Percentiles rank a stretch among this genome's conserved stretches.
Conservation (phyloP, 2,329 filamentous ascomycete genomes). For the Fusarium sambucinum region DNA sequence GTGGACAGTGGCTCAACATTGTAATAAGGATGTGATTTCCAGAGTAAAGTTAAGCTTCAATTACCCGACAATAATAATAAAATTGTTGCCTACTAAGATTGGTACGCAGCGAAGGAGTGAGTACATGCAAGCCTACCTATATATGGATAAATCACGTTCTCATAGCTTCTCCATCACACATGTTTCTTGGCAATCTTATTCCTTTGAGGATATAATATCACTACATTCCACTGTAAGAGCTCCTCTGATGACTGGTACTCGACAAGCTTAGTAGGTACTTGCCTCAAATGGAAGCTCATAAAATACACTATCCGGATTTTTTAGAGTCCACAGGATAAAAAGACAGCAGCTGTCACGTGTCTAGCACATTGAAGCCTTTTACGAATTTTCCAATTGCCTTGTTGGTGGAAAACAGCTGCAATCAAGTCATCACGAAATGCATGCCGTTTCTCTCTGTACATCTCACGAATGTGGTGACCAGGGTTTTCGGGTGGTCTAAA, state of each 20-base stretch:
- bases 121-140: not conserved
- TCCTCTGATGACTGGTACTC: not conserved
- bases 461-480: slow-evolving; percentile 18
- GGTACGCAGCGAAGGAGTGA: not conserved
- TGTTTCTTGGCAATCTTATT: slow-evolving; percentile 20
- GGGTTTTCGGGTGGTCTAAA: slow-evolving; percentile 27
- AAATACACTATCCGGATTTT: too few species aligned
- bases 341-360: not conserved
- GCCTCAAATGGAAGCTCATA: slow-evolving; percentile 5
- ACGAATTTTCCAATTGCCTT: not conserved
- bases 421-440: not conserved
- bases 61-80: not conserved
- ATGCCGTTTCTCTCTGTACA: not conserved
- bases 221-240: slow-evolving; percentile 12
- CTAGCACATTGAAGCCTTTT: not conserved
- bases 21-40: not conserved
- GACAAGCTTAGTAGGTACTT: not conserved
- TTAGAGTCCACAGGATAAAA: too few species aligned
- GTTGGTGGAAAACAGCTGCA: not conserved
- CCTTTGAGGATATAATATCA: not conserved
- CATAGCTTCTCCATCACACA: not conserved
- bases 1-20: slow-evolving; percentile 2
- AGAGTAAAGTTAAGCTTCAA: not conserved
- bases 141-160: too few species aligned
- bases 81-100: not conserved